Conservation (phyloP, 352 stramenopile genomes). For the Aphanomyces stellatus region DNA sequence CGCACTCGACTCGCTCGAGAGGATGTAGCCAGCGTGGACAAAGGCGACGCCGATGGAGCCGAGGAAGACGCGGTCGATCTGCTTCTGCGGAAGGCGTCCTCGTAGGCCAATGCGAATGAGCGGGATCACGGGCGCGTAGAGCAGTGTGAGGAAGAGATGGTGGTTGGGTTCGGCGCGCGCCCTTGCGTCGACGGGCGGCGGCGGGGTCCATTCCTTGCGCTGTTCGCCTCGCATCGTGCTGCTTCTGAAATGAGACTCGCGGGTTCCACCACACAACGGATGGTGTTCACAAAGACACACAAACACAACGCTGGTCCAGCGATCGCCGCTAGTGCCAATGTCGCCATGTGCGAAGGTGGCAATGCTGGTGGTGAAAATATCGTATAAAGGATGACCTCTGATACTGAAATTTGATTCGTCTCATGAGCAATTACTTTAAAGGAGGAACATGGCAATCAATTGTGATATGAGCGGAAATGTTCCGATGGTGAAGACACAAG, state of each 20-base stretch:
- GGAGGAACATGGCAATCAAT: no score
- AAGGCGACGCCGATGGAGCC: neutral
- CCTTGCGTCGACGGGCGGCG: neutral
- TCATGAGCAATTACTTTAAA: no score
- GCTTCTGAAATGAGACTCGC: neutral
- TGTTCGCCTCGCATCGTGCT: neutral
- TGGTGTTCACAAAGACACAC: no score
- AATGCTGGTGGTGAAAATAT: no score
- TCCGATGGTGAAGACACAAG: no score
- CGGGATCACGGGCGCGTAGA: conserved; percentile 1
- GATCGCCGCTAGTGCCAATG: no score
- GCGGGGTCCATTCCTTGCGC: neutral
- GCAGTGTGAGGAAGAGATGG: neutral
- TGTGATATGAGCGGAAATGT: no score
- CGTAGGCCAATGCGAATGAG: neutral
- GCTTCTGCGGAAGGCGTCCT: conserved; percentile 1
- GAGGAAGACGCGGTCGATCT: conserved; percentile 12
- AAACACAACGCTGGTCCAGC: no score
- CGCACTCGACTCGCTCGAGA: neutral
- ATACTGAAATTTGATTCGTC: no score
- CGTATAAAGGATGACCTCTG: no score
- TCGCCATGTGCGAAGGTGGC: no score
- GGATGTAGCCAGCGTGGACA: conserved; percentile 4
- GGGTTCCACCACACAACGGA: no score
- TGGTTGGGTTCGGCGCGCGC: neutral